Evolutionary conservation across 495 filamentous ascomycete species (phyloP), one percentile per base, ranked within the genome.

Genomic region (Trichoderma orchidacearum): DNA sequence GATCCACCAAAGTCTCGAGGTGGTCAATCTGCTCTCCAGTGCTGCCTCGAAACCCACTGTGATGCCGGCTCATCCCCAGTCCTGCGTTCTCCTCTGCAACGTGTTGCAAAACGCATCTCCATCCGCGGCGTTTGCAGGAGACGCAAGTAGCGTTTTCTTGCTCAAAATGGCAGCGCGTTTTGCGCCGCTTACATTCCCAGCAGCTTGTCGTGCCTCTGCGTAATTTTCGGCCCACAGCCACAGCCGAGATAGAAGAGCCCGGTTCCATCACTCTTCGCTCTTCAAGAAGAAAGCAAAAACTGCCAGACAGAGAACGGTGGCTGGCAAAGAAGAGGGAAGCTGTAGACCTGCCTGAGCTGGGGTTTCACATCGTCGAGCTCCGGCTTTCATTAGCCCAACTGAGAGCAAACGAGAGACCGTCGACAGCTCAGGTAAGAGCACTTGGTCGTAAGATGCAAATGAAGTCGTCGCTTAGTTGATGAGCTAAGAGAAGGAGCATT

Each of bases 181-280:
- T 74, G 8, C 70, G 63, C 23, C 66, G 63, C 57, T 68, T 72
- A 58, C 72, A 72, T 35, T 70, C 68, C 68, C 68, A 70, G 64
- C 68, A 72, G 48, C 67, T 69, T 17, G 63, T 61, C 8, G 70
- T 71, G 34, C 70, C 70, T 62, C 71, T 70, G 17, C 70, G 68
- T 28, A 73, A 41, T 56, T 70, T 70, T 41, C 69, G 64, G 12
- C 66, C 62, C 60, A 28, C 51, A 1, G 29, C 29, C 23, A 8
- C 27, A 3, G 41, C 8, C 8, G 41, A 13, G 15, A 11, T 17
- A 7, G 41, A 25, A 11, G 21, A 23, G 15, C 18, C 27, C 9
- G 15, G 1, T 12, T 48, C 21, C 13, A 27, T 48, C 0, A 3
- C 4, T 1, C 7, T 6, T 9, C 21, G 18, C 4, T 3, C n/a